Percentiles rank a stretch among this genome's conserved stretches.
These are phyloP conservation scores for Phanerochaete sordida DNA, from an alignment of 768 basidiomycete genomes.

Conservation along the genomic window DNA sequence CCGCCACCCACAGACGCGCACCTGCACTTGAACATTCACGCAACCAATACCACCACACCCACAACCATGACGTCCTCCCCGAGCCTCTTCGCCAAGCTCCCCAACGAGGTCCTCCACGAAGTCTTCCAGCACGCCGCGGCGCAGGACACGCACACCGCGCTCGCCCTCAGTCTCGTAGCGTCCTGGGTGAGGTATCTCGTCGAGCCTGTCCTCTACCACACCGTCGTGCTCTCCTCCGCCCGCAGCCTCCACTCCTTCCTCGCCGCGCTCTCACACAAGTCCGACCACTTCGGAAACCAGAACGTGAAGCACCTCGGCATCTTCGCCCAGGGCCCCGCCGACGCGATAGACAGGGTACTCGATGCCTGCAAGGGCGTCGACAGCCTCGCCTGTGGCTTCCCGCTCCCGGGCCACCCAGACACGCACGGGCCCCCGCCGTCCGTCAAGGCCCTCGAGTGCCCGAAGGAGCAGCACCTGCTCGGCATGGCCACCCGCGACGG, in stretches of 20 bases:
- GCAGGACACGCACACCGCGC: constrained; percentile 24
- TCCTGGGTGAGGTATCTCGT: constrained; percentile 29
- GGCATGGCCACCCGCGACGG: constrained; percentile 33
- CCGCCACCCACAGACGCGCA: neutral
- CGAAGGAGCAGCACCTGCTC: constrained; percentile 32
- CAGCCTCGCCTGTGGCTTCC: constrained; percentile 35
- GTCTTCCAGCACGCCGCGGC: constrained; percentile 35
- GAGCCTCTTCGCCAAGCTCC: constrained; percentile 24
- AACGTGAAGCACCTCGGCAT: constrained; percentile 33
- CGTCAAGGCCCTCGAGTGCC: constrained; percentile 12
- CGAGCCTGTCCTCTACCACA: constrained; percentile 34
- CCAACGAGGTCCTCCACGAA: constrained; percentile 32
- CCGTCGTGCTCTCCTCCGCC: constrained; percentile 32
- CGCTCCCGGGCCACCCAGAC: constrained; percentile 25
- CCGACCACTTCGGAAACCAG: constrained; percentile 18
- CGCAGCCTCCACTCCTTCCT: constrained; percentile 29
- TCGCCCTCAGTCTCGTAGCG: constrained; percentile 33
- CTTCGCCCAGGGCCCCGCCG: constrained; percentile 32
- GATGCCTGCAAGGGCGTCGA: constrained; percentile 28
- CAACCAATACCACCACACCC: neutral
- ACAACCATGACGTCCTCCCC: constrained; percentile 9
- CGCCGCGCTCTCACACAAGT: constrained; percentile 24
- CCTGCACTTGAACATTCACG: neutral
- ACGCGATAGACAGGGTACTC: constrained; percentile 29
- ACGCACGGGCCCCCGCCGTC: constrained; percentile 14